Evolutionary conservation across 1,139 yeast species (phyloP), one percentile per base, ranked within the genome.

Genomic region (Citeromyces hawaiiensis): DNA sequence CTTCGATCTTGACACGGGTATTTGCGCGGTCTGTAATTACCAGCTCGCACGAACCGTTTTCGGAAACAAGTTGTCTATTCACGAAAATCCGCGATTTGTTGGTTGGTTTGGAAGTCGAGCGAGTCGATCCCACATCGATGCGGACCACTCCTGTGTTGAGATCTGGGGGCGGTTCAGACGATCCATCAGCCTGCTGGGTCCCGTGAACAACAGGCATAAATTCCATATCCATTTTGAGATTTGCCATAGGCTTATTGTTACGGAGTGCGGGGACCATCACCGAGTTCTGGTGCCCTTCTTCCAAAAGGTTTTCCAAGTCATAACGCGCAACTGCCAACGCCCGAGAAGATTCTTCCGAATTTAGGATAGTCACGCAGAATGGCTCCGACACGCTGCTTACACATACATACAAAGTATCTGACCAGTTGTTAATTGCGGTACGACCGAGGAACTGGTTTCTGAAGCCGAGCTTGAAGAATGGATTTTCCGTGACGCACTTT

Each of bases 81-180:
- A 85, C 57, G 50, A 68, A 70, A 39, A 87, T 51, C 54, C 87
- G 94, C 14, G 53, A 53, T 46, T 60, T 63, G 59, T 64, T 57
- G 43, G 52, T 55, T 19, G 51, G 44, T 29, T 29, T 29, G 4
- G 32, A 11, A n/a, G 32, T 29, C 11, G 69, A 64, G 57, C 78
- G 67, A 18, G 74, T 78, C 45, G 68, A 74, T n/a, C 56, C 49
- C 38, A 75, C 54, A 42, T 64, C 67, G 43, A 82, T 57, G 52
- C 79, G 72, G 21, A 82, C 76, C 51, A 91, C 80, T 68, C 98
- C 98, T 15, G 96, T 85, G 59, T 86, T 87, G 57, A 86, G 74
- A 49, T 87, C 96, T 39, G 95, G 96, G 37, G 94, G 87, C 38
- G 94, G 88, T 48, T 76, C 80, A 39, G 71, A 66, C 8, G 93